These are phyloP conservation scores for Aspergillus texensis DNA, from an alignment of 2,329 filamentous ascomycete genomes.

Conservation along the genomic window DNA sequence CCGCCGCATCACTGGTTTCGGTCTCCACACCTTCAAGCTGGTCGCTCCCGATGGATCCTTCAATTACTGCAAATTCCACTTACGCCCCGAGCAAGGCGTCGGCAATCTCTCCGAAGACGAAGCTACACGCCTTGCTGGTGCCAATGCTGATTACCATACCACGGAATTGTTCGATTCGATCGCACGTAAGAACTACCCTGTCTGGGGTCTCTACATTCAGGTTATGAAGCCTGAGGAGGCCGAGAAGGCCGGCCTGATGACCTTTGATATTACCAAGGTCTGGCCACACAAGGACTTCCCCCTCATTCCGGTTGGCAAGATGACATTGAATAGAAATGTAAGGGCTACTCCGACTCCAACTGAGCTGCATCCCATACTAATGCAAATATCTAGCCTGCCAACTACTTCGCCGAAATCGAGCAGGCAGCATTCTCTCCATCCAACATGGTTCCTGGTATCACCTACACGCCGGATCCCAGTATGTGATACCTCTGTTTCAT, in stretches of 20 bases:
- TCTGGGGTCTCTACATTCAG: constrained; percentile 60
- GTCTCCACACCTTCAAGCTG: constrained; percentile 38
- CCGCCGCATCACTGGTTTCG: constrained; percentile 58
- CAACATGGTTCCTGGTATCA: constrained; percentile 65
- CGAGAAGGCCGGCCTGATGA: constrained; percentile 50
- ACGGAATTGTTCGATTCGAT: constrained; percentile 66
- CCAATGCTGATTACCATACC: constrained; percentile 61
- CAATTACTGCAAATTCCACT: constrained; percentile 63
- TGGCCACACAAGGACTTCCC: constrained; percentile 58
- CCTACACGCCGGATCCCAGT: constrained; percentile 62
- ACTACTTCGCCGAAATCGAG: constrained; percentile 69
- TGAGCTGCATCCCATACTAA: constrained; percentile 7
- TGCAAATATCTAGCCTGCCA: constrained; percentile 39
- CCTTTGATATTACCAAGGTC: constrained; percentile 61
- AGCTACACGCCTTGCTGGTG: constrained; percentile 53
- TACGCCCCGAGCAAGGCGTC: constrained; percentile 59
- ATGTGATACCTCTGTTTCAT: constrained; percentile 1
- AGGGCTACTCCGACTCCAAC: not conserved
- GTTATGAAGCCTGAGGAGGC: constrained; percentile 57
- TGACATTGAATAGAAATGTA: constrained; percentile 56
- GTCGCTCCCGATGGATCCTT: constrained; percentile 50
- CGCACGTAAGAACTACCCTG: constrained; percentile 58
- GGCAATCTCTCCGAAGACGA: constrained; percentile 58
- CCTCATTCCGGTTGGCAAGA: constrained; percentile 51
- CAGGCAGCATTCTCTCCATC: constrained; percentile 68